phyloP scores from a whole-genome alignment of 2,329 filamentous ascomycete genomes.

The Nemania diffusa region DNA sequence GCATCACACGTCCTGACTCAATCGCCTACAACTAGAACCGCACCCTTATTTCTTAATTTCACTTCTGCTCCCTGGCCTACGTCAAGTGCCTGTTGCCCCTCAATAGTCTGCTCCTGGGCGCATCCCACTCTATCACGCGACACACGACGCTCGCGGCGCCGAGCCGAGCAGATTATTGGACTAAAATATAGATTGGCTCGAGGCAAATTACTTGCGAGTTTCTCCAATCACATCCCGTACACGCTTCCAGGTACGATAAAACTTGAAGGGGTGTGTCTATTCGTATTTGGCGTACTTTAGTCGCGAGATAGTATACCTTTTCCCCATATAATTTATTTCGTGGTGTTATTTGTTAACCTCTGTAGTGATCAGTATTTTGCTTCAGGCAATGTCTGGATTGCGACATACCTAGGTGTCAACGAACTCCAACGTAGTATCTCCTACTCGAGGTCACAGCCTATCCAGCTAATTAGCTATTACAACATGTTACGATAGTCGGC shows the following conservation, averaged over 20 bases:
- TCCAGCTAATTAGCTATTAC: neutral
- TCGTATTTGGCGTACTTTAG: no score
- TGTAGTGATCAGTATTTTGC: neutral
- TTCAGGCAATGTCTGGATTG: neutral
- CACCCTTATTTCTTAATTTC: neutral
- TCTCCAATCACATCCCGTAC: neutral
- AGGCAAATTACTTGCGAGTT: neutral
- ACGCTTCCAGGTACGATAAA: neutral
- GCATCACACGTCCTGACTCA: neutral
- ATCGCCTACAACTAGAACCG: neutral
- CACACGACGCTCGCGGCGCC: neutral
- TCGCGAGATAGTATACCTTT: no score
- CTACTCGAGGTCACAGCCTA: neutral
- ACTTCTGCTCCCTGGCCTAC: neutral
- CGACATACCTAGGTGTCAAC: neutral
- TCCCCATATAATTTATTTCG: no score
- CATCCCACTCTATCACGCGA: neutral
- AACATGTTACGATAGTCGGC: neutral
- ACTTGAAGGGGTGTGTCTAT: neutral
- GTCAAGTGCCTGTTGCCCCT: neutral
- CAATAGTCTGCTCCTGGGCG: neutral
- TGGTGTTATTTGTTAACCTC: neutral
- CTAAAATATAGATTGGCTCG: neutral
- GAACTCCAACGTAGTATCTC: neutral
- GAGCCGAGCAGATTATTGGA: constrained; percentile 1